These are phyloP conservation scores for Malus hybrid DNA, from an alignment of 331 rosid species.

Conservation along the genomic window DNA sequence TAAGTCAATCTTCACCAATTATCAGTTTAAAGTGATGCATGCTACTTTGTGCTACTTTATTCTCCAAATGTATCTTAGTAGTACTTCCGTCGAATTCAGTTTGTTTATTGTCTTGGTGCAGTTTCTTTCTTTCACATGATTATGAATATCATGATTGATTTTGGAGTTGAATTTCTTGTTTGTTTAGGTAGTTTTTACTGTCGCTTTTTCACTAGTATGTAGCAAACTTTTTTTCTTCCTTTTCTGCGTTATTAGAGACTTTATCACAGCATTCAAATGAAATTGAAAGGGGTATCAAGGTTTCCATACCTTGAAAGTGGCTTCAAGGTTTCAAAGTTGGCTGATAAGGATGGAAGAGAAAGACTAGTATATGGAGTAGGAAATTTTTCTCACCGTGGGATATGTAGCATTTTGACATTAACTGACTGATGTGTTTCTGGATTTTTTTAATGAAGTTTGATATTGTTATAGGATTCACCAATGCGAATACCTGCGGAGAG, in stretches of 20 bases:
- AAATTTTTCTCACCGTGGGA: background rate
- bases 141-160: background rate
- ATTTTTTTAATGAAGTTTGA: background rate
- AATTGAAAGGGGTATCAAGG: background rate
- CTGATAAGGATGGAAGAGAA: background rate
- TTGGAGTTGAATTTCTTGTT: background rate
- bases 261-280: background rate
- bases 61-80: background rate
- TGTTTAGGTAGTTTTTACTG: background rate
- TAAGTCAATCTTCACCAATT: conserved; percentile 55
- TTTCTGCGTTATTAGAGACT: background rate
- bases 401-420: background rate
- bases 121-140: background rate
- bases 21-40: background rate
- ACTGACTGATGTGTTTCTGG: background rate
- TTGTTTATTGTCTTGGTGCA: background rate
- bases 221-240: background rate
- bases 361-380: background rate
- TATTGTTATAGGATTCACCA: conserved; percentile 63
- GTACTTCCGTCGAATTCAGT: background rate
- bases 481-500: conserved; percentile 80
- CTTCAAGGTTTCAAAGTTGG: background rate
- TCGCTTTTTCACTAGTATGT: background rate
- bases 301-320: background rate
- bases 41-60: background rate